A percentile compares a stretch with the other conserved stretches of the same genome.
Evolutionary conservation across 2,329 filamentous ascomycete species (phyloP).

Genomic region (Fusarium piperis): DNA sequence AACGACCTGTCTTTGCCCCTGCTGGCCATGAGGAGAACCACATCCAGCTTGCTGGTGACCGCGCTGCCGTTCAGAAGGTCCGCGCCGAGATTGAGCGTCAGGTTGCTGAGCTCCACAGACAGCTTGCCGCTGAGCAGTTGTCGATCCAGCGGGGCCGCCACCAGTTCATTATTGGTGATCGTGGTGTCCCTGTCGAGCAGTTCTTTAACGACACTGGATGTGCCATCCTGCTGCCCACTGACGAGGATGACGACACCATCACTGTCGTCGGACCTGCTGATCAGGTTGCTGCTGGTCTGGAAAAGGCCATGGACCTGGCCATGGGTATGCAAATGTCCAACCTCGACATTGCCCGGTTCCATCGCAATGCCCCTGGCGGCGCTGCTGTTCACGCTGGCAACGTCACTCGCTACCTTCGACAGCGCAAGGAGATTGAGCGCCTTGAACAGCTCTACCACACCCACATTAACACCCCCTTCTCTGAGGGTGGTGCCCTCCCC

Average conservation of each 20-base stretch:
- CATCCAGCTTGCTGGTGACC: constrained; percentile 89
- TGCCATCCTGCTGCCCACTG: constrained; percentile 80
- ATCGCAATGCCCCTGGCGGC: constrained; percentile 76
- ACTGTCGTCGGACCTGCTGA: constrained; percentile 84
- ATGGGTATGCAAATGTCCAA: constrained; percentile 86
- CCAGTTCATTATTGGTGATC: constrained; percentile 92
- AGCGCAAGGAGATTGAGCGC: constrained; percentile 82
- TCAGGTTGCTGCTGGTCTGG: constrained; percentile 77
- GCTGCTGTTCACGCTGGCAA: constrained; percentile 83
- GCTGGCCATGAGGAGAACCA: constrained; percentile 74
- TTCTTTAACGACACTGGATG: constrained; percentile 94
- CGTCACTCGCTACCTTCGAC: constrained; percentile 86
- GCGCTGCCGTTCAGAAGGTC: constrained; percentile 80
- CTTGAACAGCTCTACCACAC: constrained; percentile 83
- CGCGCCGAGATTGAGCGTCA: constrained; percentile 83
- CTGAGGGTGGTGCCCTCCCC: constrained; percentile 73
- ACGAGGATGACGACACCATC: constrained; percentile 82
- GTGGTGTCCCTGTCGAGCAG: constrained; percentile 80
- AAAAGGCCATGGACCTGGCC: constrained; percentile 88
- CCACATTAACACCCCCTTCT: constrained; percentile 84
- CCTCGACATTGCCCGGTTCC: constrained; percentile 83
- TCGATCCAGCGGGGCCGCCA: constrained; percentile 88
- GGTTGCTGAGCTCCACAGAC: constrained; percentile 77
- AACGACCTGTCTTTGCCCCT: constrained; percentile 75
- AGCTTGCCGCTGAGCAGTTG: constrained; percentile 80